Conservation (phyloP, 305 asterid species). For the Andrographis paniculata region DNA sequence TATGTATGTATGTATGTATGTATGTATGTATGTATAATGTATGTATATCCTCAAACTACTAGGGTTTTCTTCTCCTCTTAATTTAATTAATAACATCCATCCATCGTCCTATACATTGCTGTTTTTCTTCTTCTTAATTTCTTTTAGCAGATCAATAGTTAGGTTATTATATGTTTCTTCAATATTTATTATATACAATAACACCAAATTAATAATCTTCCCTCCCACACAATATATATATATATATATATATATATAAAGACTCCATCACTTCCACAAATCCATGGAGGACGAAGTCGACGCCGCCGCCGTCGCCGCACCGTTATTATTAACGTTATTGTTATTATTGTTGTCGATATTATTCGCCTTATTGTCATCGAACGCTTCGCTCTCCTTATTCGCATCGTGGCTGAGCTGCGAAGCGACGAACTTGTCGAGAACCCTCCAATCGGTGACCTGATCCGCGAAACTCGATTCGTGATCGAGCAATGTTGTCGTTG, state of each 20-base stretch:
- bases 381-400: conserved; percentile 28
- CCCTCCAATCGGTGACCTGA: conserved; percentile 68
- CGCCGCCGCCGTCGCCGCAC: no score
- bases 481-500: conserved; percentile 15
- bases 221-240: conserved; percentile 9
- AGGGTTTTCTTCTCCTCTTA: not conserved
- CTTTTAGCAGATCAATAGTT: conserved; percentile 3
- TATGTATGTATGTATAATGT: no score
- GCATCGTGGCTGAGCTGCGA: conserved; percentile 75
- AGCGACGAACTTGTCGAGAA: conserved; percentile 76
- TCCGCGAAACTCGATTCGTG: conserved; percentile 23
- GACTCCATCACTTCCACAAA: conserved; percentile 43
- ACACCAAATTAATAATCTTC: not conserved
- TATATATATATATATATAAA: conserved; percentile 1
- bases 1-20: no score
- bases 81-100: conserved; percentile 5
- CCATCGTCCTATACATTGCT: not conserved
- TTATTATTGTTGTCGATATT: no score
- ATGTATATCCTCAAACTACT: no score
- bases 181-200: conserved; percentile 31
- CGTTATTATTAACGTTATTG: no score
- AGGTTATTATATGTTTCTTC: conserved; percentile 11
- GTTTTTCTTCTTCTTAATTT: not conserved
- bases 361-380: conserved; percentile 25
- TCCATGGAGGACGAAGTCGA: conserved; percentile 43